Evolutionary conservation across 1,139 yeast species (phyloP).

Genomic region (Hansenula lynferdii): DNA sequence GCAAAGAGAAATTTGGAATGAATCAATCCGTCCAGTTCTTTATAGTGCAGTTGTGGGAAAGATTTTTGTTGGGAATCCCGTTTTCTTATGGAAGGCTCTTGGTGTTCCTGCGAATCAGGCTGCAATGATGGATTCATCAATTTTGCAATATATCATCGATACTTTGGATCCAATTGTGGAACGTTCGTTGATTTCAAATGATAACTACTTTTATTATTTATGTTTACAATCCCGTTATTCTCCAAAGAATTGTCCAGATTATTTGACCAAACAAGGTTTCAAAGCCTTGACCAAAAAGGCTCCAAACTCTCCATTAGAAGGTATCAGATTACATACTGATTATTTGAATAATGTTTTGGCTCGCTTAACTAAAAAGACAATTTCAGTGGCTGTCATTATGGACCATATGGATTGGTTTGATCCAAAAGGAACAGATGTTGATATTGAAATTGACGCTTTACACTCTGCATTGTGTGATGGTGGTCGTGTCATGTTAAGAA

Average conservation of each 20-base stretch:
- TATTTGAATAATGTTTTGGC: conserved; percentile 70
- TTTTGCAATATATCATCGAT: conserved; percentile 65
- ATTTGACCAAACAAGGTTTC: conserved; percentile 58
- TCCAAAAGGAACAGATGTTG: conserved; percentile 58
- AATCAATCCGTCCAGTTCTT: conserved; percentile 58
- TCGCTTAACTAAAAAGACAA: conserved; percentile 54
- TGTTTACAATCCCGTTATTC: conserved; percentile 59
- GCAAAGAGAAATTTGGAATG: conserved; percentile 61
- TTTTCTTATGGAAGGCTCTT: conserved; percentile 80
- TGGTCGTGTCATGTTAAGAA: conserved; percentile 74
- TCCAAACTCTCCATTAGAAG: conserved; percentile 46
- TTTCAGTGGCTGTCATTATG: conserved; percentile 79
- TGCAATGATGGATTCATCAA: conserved; percentile 68
- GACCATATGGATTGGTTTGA: conserved; percentile 94
- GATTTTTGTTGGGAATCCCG: conserved; percentile 70
- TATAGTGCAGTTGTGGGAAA: conserved; percentile 67
- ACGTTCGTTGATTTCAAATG: conserved; percentile 58
- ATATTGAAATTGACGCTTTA: conserved; percentile 60
- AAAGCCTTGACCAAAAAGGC: conserved; percentile 25
- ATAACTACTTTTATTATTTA: conserved; percentile 76
- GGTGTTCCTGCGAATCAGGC: conserved; percentile 89
- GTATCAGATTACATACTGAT: conserved; percentile 75
- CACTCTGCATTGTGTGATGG: conserved; percentile 57
- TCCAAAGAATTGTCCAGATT: conserved; percentile 70
- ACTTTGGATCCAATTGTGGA: conserved; percentile 72